These are phyloP conservation scores for Catunica adiposa DNA, from an alignment of 2,329 filamentous ascomycete genomes.

Conservation along the genomic window DNA sequence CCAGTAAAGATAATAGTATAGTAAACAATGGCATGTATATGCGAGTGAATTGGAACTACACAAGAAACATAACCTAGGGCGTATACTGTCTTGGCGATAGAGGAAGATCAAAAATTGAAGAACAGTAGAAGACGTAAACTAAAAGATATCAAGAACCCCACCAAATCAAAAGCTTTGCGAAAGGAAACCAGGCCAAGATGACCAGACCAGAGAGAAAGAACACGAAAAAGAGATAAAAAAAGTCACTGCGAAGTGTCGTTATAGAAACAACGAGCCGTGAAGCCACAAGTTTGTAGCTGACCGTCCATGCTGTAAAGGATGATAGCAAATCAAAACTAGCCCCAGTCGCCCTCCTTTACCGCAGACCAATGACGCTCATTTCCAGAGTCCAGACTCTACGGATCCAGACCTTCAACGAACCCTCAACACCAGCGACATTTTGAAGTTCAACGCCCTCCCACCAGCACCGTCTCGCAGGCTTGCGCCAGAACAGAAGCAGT, in stretches of 20 bases:
- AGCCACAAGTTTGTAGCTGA: too few relatives aligned
- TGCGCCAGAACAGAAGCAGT: constrained; percentile 91
- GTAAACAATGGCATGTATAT: not conserved
- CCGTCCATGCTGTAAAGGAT: too few relatives aligned
- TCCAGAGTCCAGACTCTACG: constrained; percentile 94
- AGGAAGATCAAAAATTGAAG: not conserved
- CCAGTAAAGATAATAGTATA: not conserved
- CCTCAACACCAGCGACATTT: constrained; percentile 75
- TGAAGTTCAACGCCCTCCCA: constrained; percentile 95
- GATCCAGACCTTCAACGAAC: constrained; percentile 95
- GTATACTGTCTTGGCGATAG: not conserved
- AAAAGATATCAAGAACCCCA: not conserved
- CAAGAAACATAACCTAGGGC: not conserved
- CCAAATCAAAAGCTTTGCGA: not conserved
- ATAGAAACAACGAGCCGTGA: not conserved
- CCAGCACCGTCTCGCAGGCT: constrained; percentile 91
- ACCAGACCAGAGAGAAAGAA: too few relatives aligned
- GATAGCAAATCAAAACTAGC: too few relatives aligned
- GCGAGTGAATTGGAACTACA: too few relatives aligned
- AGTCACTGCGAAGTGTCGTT: not conserved
- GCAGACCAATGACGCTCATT: constrained; percentile 85
- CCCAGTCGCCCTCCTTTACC: constrained; percentile 28
- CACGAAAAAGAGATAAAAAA: not conserved
- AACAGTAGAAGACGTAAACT: not conserved
- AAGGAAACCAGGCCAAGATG: not conserved